phyloP scores from a whole-genome alignment of 2,329 filamentous ascomycete species.

The Colletotrichum sp. region DNA sequence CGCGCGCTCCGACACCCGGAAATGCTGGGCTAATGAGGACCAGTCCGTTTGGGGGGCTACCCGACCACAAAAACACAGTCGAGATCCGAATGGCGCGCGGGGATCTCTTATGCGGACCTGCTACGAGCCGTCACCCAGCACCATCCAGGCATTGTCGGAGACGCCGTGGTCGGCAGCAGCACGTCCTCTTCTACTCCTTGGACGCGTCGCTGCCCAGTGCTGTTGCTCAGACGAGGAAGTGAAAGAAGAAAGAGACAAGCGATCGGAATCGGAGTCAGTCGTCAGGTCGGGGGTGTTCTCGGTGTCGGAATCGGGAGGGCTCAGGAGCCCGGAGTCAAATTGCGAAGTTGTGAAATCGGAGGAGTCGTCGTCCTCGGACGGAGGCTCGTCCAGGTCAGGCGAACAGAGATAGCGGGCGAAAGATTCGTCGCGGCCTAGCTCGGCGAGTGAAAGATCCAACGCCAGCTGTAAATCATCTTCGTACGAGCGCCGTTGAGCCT shows the following conservation, averaged over 20 bases:
- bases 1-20: not conserved
- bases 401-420: slow-evolving; percentile 41
- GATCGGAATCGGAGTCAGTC: slow-evolving; percentile 25
- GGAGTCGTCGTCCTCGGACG: slow-evolving; percentile 21
- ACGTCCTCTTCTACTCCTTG: slow-evolving; percentile 23
- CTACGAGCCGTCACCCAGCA: slow-evolving; percentile 53
- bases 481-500: slow-evolving; percentile 24
- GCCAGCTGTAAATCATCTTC: slow-evolving; percentile 32
- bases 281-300: slow-evolving; percentile 40
- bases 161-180: slow-evolving; percentile 27
- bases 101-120: slow-evolving; percentile 42
- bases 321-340: slow-evolving; percentile 45
- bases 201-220: slow-evolving; percentile 16
- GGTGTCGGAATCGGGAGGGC: slow-evolving; percentile 35
- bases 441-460: slow-evolving; percentile 48
- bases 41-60: slow-evolving; percentile 38
- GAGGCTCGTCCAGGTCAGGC: slow-evolving; percentile 19
- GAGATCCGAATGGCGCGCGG: slow-evolving; percentile 33
- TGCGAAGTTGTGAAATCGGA: slow-evolving; percentile 32
- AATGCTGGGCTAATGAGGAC: slow-evolving; percentile 32
- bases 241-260: not conserved
- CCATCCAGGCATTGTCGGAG: slow-evolving; percentile 41
- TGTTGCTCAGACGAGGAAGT: slow-evolving; percentile 36
- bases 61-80: slow-evolving; percentile 27
- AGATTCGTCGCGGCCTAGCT: slow-evolving; percentile 43